Evolutionary conservation across 2,329 filamentous ascomycete genomes (phyloP).

Genomic region (Xylaria sp.): DNA sequence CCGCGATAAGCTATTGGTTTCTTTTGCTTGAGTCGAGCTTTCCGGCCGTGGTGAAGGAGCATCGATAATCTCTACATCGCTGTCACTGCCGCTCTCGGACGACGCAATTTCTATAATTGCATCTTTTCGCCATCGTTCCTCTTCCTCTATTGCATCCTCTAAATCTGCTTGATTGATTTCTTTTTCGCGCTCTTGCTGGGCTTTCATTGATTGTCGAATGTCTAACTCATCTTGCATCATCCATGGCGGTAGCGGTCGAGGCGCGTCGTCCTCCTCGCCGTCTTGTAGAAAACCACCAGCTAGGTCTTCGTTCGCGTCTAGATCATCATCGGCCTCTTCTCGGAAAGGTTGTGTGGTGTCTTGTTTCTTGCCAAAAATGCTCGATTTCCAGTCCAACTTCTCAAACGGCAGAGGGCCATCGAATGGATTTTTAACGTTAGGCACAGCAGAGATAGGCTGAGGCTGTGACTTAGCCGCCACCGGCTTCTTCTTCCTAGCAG

Average conservation of each 20-base stretch:
- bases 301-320: constrained; percentile 40
- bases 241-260: constrained; percentile 80
- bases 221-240: constrained; percentile 70
- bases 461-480: constrained; percentile 44
- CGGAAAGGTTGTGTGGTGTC: constrained; percentile 40
- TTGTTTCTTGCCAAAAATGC: constrained; percentile 62
- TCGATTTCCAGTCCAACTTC: constrained; percentile 77
- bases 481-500: constrained; percentile 67
- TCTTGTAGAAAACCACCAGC: constrained; percentile 53
- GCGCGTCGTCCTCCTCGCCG: constrained; percentile 53
- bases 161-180: constrained; percentile 73
- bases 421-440: constrained; percentile 71
- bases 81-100: constrained; percentile 61
- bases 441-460: constrained; percentile 50
- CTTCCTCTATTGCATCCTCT: constrained; percentile 65
- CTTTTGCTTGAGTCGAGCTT: constrained; percentile 33
- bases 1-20: constrained; percentile 12
- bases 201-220: constrained; percentile 70
- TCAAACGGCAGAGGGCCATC: constrained; percentile 91
- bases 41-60: constrained; percentile 54
- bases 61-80: constrained; percentile 68
- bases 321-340: constrained; percentile 27
- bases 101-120: constrained; percentile 71
- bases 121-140: constrained; percentile 56
- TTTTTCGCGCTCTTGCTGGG: constrained; percentile 65